Evolutionary conservation across 2,329 filamentous ascomycete species (phyloP), one percentile per base, ranked within the genome.

Genomic region (Ophiostoma quercus): DNA sequence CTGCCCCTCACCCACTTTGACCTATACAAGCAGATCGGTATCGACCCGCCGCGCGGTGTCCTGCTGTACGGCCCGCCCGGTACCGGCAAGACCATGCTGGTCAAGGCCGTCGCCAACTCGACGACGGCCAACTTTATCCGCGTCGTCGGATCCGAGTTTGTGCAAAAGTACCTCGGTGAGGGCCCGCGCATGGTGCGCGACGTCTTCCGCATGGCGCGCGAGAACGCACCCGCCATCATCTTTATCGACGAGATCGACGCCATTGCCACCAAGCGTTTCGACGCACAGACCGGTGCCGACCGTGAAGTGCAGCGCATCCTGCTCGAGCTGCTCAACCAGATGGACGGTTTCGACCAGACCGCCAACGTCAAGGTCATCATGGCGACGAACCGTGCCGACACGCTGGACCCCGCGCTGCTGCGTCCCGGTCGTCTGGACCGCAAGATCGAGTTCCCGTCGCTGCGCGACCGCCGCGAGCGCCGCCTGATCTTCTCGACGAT

Each of bases 361-460:
- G 92, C 92, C 79, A 99, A 99, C 80, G 95, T 99, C 81, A 99
- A 99, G 84, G 95, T 99, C 79, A 99, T 99, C 83, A 99, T 99
- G 95, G 95, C 95, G 74, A 99, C 95, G 75, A 99, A 99, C 84
- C 91, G 95, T 79, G 94, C 95, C 74, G 95, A 98, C 80, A 99
- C 95, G 7, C 86, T 99, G 74, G 95, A 99, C 79, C 95, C 95
- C 19, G 95, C 95, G 60, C 86, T 99, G 72, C 87, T 99, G 72
- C 92, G 95, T 76, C 95, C 95, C 41, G 95, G 95, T 74, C 93
- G 95, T 83, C 85, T 99, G 71, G 95, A 99, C 81, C 87, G 95
- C 78, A 99, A 99, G 86, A 99, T 99, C 74, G 95, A 99, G 81
- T 99, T 99, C 81, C 95, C 95, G n/a, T 93, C 88, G 72, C 87